Evolutionary conservation across 345 rosid species (phyloP).

Genomic region (Eucalyptus cloeziana): DNA sequence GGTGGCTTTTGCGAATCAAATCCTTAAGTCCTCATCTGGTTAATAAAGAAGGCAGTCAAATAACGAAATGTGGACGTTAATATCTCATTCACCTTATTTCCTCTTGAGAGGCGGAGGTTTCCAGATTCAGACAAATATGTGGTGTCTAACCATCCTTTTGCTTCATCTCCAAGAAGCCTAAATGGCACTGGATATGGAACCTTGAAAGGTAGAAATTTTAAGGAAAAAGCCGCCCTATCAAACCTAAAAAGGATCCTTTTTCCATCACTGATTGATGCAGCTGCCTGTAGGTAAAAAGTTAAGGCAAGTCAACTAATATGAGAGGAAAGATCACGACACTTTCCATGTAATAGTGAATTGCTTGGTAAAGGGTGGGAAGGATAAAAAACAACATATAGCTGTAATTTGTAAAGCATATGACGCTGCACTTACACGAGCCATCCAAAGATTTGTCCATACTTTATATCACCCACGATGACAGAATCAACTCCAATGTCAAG

Average conservation of each 20-base stretch:
- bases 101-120: constrained; percentile 82
- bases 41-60: not conserved
- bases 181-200: constrained; percentile 97
- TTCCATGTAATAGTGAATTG: not conserved
- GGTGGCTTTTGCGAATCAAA: not conserved
- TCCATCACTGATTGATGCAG: constrained; percentile 53
- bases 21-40: not conserved
- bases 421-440: not conserved
- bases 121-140: constrained; percentile 82
- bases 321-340: not conserved
- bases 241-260: constrained; percentile 61
- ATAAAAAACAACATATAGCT: not conserved
- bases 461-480: not conserved
- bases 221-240: constrained; percentile 69
- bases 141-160: constrained; percentile 88
- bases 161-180: constrained; percentile 94
- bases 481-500: not conserved
- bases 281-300: constrained; percentile 37
- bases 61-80: not conserved
- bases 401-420: not conserved
- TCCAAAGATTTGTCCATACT: not conserved
- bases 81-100: constrained; percentile 61
- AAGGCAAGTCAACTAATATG: not conserved
- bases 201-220: constrained; percentile 81
- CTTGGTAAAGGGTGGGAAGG: not conserved